A percentile compares a stretch with the other conserved stretches of the same genome.
Evolutionary conservation across 1,139 yeast species (phyloP).

Genomic region (Candida labiduridarum): DNA sequence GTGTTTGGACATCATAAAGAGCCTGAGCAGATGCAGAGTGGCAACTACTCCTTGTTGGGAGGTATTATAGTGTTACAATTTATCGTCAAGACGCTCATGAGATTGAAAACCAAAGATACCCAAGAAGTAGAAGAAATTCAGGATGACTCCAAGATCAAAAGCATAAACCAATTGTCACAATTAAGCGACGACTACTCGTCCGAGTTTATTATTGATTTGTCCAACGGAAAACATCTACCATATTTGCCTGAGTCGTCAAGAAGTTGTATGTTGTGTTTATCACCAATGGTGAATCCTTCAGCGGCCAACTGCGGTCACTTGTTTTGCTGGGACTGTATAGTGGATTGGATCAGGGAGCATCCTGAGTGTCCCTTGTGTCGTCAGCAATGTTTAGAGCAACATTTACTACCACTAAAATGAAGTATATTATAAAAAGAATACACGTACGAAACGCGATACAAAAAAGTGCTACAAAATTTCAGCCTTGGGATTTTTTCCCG

Average conservation of each 20-base stretch:
- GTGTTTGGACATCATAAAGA: slow-evolving; percentile 67
- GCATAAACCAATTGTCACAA: slow-evolving; percentile 24
- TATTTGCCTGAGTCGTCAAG: slow-evolving; percentile 74
- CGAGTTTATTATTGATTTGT: slow-evolving; percentile 46
- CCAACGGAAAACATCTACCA: slow-evolving; percentile 59
- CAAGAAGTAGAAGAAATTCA: slow-evolving; percentile 16
- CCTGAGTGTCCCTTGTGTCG: slow-evolving; percentile 94
- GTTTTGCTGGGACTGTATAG: slow-evolving; percentile 90
- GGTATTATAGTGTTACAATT: slow-evolving; percentile 65
- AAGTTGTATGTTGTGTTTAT: slow-evolving; percentile 80
- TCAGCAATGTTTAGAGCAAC: slow-evolving; percentile 72
- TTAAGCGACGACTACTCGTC: slow-evolving; percentile 18
- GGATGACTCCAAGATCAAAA: slow-evolving; percentile 15
- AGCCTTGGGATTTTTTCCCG: background rate
- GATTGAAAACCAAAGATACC: slow-evolving; percentile 33
- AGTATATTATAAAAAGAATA: background rate
- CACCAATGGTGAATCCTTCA: slow-evolving; percentile 79
- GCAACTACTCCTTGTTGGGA: slow-evolving; percentile 82
- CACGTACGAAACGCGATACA: background rate
- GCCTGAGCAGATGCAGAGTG: slow-evolving; percentile 44
- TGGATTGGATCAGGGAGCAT: slow-evolving; percentile 86
- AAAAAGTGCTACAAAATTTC: background rate
- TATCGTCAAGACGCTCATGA: slow-evolving; percentile 45
- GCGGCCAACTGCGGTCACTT: slow-evolving; percentile 91
- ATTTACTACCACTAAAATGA: slow-evolving; percentile 66